phyloP scores from a whole-genome alignment of 108 stramenopile genomes.

The Skeletonema tropicum region DNA sequence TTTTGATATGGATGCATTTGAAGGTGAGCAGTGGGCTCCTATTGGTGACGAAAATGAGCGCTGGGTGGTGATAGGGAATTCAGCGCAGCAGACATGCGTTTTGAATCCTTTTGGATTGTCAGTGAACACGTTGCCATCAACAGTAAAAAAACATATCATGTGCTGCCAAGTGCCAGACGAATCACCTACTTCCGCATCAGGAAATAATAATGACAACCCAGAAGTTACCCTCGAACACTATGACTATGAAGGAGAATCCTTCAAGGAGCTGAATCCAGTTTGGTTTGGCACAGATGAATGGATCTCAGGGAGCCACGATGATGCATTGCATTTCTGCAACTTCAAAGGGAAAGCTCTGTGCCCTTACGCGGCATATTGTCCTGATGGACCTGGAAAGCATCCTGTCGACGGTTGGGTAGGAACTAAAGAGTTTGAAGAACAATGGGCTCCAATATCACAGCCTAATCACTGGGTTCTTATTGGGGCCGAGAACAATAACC shows the following conservation, averaged over 20 bases:
- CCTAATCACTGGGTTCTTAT: not conserved
- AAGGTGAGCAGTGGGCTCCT: constrained; percentile 35
- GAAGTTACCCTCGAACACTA: not conserved
- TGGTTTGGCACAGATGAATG: constrained; percentile 1
- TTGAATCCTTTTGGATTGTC: not conserved
- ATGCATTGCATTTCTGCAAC: not conserved
- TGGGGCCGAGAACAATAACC: not conserved
- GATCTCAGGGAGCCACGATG: not conserved
- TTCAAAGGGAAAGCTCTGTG: not conserved
- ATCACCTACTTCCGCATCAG: not conserved
- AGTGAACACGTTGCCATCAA: not conserved
- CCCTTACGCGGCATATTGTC: not conserved
- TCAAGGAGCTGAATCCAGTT: not conserved
- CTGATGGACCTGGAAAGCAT: not conserved
- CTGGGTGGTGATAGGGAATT: constrained; percentile 27
- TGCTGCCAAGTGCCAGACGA: not conserved
- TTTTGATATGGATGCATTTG: constrained; percentile 25
- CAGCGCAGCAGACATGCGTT: constrained; percentile 8
- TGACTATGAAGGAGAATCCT: not conserved
- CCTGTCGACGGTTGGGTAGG: not conserved
- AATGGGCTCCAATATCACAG: not conserved
- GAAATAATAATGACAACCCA: no score
- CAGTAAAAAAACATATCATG: not conserved
- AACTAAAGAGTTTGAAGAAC: not conserved
- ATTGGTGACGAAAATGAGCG: constrained; percentile 9